Evolutionary conservation across 2,329 filamentous ascomycete species (phyloP).

Genomic region (Thelonectria blattea): DNA sequence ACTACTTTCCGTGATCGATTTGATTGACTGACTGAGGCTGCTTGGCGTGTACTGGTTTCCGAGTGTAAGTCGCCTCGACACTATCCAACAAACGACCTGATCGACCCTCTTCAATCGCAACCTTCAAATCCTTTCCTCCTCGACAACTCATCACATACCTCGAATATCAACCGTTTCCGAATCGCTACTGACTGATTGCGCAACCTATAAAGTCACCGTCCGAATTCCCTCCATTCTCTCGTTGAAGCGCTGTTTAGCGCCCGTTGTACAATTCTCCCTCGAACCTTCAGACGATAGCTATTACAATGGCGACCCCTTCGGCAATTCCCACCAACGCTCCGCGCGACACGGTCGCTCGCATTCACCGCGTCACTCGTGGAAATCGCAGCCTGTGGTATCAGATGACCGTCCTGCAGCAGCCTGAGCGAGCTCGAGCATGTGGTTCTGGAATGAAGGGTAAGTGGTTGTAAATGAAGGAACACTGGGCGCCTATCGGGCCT

Average conservation of each 20-base stretch:
- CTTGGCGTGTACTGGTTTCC: constrained; percentile 23
- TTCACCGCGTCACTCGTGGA: constrained; percentile 65
- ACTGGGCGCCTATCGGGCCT: not conserved
- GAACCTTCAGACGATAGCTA: constrained; percentile 18
- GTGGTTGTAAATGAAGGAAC: constrained; percentile 38
- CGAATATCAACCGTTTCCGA: constrained; percentile 10
- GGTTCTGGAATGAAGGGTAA: constrained; percentile 94
- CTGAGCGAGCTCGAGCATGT: constrained; percentile 91
- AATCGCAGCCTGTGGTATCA: constrained; percentile 81
- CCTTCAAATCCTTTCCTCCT: constrained; percentile 11
- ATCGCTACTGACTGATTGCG: constrained; percentile 20
- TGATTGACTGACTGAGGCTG: constrained; percentile 23
- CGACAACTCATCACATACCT: constrained; percentile 21
- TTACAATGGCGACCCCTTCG: constrained; percentile 44
- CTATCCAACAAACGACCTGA: constrained; percentile 12
- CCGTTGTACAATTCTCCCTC: not conserved
- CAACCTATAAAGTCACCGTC: constrained; percentile 20
- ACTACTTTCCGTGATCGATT: constrained; percentile 23
- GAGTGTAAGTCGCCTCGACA: constrained; percentile 29
- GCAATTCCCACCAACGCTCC: constrained; percentile 37
- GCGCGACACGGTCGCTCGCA: constrained; percentile 53
- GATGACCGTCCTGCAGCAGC: constrained; percentile 89
- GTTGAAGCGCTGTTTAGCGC: constrained; percentile 12
- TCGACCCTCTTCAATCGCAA: constrained; percentile 12
- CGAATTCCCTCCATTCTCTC: constrained; percentile 20